A percentile compares a stretch with the other conserved stretches of the same genome.
phyloP scores from a whole-genome alignment of 1,284 basidiomycete genomes.

The Cryptococcus floricola region DNA sequence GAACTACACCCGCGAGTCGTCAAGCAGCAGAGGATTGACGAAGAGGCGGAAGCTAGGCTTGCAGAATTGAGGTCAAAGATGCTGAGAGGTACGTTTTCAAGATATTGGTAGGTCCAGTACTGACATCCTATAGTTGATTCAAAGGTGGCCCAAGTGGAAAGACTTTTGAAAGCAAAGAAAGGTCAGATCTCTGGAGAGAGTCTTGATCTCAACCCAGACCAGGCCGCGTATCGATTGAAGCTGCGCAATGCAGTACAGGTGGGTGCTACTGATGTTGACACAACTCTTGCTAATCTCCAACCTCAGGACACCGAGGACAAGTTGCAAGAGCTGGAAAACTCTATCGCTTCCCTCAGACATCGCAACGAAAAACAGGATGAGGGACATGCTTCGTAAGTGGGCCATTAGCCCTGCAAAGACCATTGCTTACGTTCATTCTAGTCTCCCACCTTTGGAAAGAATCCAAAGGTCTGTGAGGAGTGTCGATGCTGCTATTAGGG shows the following conservation, averaged over 20 bases:
- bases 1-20: slow-evolving; percentile 29
- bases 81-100: slow-evolving; percentile 46
- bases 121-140: slow-evolving; percentile 45
- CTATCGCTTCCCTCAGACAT: slow-evolving; percentile 38
- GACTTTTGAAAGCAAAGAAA: slow-evolving; percentile 51
- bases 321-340: slow-evolving; percentile 46
- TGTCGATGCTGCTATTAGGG: slow-evolving; percentile 49
- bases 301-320: slow-evolving; percentile 44
- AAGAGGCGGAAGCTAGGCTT: slow-evolving; percentile 38
- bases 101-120: slow-evolving; percentile 1
- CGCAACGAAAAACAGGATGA: slow-evolving; percentile 17
- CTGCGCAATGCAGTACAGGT: slow-evolving; percentile 48
- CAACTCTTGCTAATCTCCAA: neutral
- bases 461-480: slow-evolving; percentile 52
- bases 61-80: slow-evolving; percentile 50
- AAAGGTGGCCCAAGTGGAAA: slow-evolving; percentile 50
- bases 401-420: neutral
- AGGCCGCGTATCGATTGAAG: slow-evolving; percentile 50
- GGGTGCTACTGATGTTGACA: neutral
- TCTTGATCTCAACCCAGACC: slow-evolving; percentile 53
- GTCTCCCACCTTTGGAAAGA: slow-evolving; percentile 51
- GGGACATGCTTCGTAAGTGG: slow-evolving; percentile 10
- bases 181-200: slow-evolving; percentile 53
- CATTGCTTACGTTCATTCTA: slow-evolving; percentile 2
- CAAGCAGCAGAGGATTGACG: slow-evolving; percentile 26